These are phyloP conservation scores for Heliosperma pusillum DNA, from an alignment of 148 eudicot species.

Conservation along the genomic window DNA sequence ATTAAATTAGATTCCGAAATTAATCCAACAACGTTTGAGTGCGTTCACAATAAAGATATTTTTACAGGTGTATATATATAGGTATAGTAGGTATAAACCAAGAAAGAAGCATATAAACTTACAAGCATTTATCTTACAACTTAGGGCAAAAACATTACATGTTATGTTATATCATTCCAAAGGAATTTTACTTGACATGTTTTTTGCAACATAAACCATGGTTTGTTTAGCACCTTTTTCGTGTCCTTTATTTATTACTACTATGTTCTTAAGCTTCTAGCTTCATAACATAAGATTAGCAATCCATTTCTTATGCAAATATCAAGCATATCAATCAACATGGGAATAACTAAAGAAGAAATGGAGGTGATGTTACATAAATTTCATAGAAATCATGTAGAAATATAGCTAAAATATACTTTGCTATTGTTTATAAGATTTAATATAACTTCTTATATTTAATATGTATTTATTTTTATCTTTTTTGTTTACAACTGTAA, in stretches of 20 bases:
- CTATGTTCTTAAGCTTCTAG: not conserved
- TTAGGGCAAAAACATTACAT: slow-evolving; percentile 22
- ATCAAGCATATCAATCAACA: not conserved
- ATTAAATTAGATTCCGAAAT: slow-evolving; percentile 5
- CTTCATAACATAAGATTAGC: not conserved
- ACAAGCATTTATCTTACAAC: slow-evolving; percentile 1
- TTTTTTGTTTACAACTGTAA: too few relatives aligned
- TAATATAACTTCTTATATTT: too few relatives aligned
- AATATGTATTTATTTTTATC: too few relatives aligned
- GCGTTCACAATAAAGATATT: slow-evolving; percentile 16
- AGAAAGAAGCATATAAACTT: not conserved
- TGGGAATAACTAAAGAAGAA: not conserved
- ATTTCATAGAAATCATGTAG: not conserved
- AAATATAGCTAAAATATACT: too few relatives aligned
- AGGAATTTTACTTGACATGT: slow-evolving; percentile 20
- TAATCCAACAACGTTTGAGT: not conserved
- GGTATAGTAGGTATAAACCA: not conserved
- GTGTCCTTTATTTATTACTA: not conserved
- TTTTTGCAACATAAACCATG: slow-evolving; percentile 7
- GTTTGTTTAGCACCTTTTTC: slow-evolving; percentile 9
- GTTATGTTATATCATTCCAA: slow-evolving; percentile 2
- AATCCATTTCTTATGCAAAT: not conserved
- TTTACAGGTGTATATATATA: slow-evolving; percentile 9
- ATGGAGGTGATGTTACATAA: not conserved
- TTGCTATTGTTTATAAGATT: too few relatives aligned